Conservation (phyloP, 495 filamentous ascomycete species). For the Hypoxylon fragiforme region DNA sequence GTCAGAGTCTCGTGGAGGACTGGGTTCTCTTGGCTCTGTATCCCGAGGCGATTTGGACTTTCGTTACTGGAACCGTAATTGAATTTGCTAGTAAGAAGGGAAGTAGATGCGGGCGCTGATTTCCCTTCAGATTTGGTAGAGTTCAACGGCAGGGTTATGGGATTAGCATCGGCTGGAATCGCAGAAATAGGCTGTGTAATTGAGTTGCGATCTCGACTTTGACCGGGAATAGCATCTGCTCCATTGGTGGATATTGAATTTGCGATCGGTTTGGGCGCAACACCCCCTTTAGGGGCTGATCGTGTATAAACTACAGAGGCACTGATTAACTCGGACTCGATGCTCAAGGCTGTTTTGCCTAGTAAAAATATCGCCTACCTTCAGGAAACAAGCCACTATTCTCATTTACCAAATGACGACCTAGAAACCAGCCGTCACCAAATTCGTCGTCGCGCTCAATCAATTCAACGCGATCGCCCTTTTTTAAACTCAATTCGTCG, state of each 20-base stretch:
- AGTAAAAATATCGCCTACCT: too few species aligned
- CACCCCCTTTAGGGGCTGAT: slow-evolving; percentile 46
- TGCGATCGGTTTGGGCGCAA: slow-evolving; percentile 29
- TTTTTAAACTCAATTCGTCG: slow-evolving; percentile 86
- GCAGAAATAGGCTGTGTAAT: slow-evolving; percentile 18
- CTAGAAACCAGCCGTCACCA: slow-evolving; percentile 96
- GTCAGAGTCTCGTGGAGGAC: slow-evolving; percentile 96
- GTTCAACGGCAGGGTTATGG: slow-evolving; percentile 46
- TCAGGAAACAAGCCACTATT: slow-evolving; percentile 87
- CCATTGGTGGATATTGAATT: slow-evolving; percentile 31
- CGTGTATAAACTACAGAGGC: slow-evolving; percentile 56
- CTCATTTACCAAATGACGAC: slow-evolving; percentile 73
- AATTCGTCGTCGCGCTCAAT: slow-evolving; percentile 97
- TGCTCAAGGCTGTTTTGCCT: too few species aligned
- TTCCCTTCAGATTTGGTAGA: slow-evolving; percentile 40
- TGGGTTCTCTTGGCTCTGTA: slow-evolving; percentile 63
- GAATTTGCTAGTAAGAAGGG: slow-evolving; percentile 29
- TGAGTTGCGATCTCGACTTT: slow-evolving; percentile 36
- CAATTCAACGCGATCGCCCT: slow-evolving; percentile 87
- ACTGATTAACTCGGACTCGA: slow-evolving; percentile 22
- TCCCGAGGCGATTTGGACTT: slow-evolving; percentile 34
- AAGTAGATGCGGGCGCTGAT: slow-evolving; percentile 17
- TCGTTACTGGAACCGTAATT: slow-evolving; percentile 22
- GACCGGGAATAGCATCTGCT: too few species aligned
- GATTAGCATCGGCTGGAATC: slow-evolving; percentile 24